These are phyloP conservation scores for Microbotryum scabiosae DNA, from an alignment of 1,284 basidiomycete species.

Conservation along the genomic window DNA sequence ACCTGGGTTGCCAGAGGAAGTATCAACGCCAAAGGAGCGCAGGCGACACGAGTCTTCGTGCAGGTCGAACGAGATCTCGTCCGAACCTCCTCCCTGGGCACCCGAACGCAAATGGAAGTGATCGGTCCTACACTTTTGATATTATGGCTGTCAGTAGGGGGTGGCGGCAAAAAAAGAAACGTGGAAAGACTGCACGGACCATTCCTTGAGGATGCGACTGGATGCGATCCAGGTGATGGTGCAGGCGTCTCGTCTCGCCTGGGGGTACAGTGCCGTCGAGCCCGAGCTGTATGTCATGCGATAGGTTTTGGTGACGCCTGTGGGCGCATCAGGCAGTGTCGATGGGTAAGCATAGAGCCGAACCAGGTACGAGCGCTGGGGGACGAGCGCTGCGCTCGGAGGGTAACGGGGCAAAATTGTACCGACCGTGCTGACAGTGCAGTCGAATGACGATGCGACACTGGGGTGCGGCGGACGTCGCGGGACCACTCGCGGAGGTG, in stretches of 20 bases:
- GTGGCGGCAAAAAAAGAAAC: neutral
- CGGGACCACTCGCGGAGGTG: neutral
- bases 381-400: neutral
- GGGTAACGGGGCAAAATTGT: neutral
- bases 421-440: conserved; percentile 26
- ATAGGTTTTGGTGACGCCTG: conserved; percentile 30
- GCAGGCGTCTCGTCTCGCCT: conserved; percentile 12
- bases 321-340: neutral
- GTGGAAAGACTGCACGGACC: neutral
- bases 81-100: conserved; percentile 4
- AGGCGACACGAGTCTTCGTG: conserved; percentile 6
- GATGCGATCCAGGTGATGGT: conserved; percentile 19
- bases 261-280: conserved; percentile 14
- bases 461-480: conserved; percentile 3
- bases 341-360: neutral
- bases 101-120: conserved; percentile 22
- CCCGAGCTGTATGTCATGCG: conserved; percentile 19
- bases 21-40: conserved; percentile 13
- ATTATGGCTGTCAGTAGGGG: neutral
- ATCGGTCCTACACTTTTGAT: conserved; percentile 12
- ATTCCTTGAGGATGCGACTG: conserved; percentile 22
- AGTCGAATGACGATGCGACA: conserved; percentile 26
- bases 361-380: neutral
- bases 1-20: neutral
- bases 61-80: conserved; percentile 30